Base-by-base conservation (phyloP, 768 basidiomycete species). In the Hebeloma cylindrosporum region DNA sequence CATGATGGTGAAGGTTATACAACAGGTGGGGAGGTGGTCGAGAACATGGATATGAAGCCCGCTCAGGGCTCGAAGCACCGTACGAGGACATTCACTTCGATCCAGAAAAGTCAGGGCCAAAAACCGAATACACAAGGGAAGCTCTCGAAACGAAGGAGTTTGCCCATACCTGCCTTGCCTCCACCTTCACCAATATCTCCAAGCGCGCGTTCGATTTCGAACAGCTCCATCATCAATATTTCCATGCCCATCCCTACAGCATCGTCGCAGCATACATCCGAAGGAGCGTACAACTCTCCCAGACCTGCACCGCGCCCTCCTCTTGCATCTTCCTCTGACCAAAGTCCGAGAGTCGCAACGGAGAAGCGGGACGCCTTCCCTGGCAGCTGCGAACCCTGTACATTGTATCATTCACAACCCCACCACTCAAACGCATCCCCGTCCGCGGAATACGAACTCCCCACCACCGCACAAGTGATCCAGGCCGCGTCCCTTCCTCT, bases 401-500 rank as follows among this genome's bases (percentile, higher is more conserved):
- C 39, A 11, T 10, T 22, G 37, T 38, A 35, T 20, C 47, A 43
- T 41, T 46, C 28, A 27, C 25, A 39, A 23, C 20, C 13, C 48
- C 25, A 20, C 27, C 40, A 20, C 13, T 34, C 48, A n/a, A 32
- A 35, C 31, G 33, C 43, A 14, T 44, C 52, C 30, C 43, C 47
- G n/a, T n/a, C n/a, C 20, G 41, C 51, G 11, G 77, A 78, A 61
- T 70, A 75, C 58, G 66, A 66, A 3, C 58, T 73, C 2, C 86
- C 88, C 1, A 79, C 77, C 0, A 50, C 63, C 4, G 64, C 70
- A 7, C 79, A 87, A 54, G 70, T 93, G 45, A 65, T 70, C 3
- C 72, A 72, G 16, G 92, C 85, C 2, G 77, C 82, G 1, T 62
- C 77, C 11, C 70, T 87, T 22, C 68, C 75, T 14, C 78, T 95